phyloP scores from a whole-genome alignment of 129 eudicot species.

The Escallonia herrerae region DNA sequence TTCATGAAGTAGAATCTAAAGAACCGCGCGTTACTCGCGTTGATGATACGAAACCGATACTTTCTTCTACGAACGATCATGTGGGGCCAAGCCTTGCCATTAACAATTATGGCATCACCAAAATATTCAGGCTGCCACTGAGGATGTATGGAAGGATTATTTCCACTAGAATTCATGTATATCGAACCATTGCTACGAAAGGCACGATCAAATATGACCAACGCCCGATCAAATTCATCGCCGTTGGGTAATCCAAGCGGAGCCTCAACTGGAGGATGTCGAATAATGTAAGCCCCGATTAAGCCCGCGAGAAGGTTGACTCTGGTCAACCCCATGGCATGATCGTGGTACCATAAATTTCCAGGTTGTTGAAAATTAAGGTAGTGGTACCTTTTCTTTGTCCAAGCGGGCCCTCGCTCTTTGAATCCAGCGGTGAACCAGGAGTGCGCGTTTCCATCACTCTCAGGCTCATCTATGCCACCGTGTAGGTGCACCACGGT shows the following conservation, averaged over 20 bases:
- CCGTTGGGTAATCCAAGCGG: constrained; percentile 55
- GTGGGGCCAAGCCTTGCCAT: constrained; percentile 90
- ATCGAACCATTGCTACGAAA: constrained; percentile 55
- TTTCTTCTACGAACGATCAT: constrained; percentile 58
- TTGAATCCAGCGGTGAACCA: constrained; percentile 70
- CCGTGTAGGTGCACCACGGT: constrained; percentile 97
- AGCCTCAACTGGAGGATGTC: constrained; percentile 43
- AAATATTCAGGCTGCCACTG: constrained; percentile 97
- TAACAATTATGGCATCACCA: constrained; percentile 72
- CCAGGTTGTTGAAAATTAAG: constrained; percentile 83
- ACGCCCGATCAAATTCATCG: constrained; percentile 66
- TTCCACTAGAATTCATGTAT: constrained; percentile 66
- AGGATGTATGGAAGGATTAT: constrained; percentile 75
- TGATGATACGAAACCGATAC: constrained; percentile 71
- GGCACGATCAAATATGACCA: constrained; percentile 61
- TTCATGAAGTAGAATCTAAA: constrained; percentile 52
- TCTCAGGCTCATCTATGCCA: constrained; percentile 68
- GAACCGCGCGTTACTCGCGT: constrained; percentile 82
- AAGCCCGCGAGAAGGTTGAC: constrained; percentile 88
- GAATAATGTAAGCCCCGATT: constrained; percentile 67
- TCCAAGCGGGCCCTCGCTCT: constrained; percentile 65
- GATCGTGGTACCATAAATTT: constrained; percentile 84
- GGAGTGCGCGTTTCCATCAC: constrained; percentile 65
- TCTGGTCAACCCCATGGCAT: constrained; percentile 97
- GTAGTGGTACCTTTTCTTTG: constrained; percentile 53